These are phyloP conservation scores for Neurospora sp. DNA, from an alignment of 495 filamentous ascomycete genomes.

Conservation along the genomic window DNA sequence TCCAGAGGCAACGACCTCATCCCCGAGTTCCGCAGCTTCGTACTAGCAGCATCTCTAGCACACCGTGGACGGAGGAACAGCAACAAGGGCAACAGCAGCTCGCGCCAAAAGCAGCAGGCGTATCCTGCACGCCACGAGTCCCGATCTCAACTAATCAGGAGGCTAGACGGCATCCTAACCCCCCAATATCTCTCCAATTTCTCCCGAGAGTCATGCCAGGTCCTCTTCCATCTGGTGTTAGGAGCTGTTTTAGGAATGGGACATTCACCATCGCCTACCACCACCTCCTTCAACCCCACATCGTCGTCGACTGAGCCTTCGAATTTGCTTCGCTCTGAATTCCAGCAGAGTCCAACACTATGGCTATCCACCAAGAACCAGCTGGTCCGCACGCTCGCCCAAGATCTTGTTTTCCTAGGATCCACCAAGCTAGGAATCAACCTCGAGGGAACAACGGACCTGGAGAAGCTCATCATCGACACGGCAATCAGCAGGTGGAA, in stretches of 20 bases:
- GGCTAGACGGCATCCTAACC: conserved; percentile 20
- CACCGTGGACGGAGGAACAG: conserved; percentile 13
- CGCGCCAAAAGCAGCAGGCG: background rate
- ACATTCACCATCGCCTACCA: conserved; percentile 1
- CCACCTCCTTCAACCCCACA: background rate
- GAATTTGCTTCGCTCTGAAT: background rate
- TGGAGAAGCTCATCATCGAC: conserved; percentile 23
- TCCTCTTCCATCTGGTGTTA: conserved; percentile 22
- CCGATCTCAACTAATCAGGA: conserved; percentile 15
- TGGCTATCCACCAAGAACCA: conserved; percentile 25
- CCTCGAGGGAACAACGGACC: conserved; percentile 11
- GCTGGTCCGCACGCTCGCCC: conserved; percentile 26
- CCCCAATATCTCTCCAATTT: conserved; percentile 15
- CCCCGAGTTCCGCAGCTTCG: conserved; percentile 16
- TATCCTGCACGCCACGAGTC: conserved; percentile 14
- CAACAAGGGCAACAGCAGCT: background rate
- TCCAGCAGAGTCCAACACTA: conserved; percentile 21
- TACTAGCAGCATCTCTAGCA: conserved; percentile 18
- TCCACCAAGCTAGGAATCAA: conserved; percentile 19
- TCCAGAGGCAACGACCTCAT: conserved; percentile 6
- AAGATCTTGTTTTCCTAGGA: conserved; percentile 24
- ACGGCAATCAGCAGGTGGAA: conserved; percentile 20
- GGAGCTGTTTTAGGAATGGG: conserved; percentile 18
- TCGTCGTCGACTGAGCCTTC: background rate
- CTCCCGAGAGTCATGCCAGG: conserved; percentile 11